These are phyloP conservation scores for Coemansia guatemalensis DNA, from an alignment of 192 early-diverging fungal genomes.

Conservation along the genomic window DNA sequence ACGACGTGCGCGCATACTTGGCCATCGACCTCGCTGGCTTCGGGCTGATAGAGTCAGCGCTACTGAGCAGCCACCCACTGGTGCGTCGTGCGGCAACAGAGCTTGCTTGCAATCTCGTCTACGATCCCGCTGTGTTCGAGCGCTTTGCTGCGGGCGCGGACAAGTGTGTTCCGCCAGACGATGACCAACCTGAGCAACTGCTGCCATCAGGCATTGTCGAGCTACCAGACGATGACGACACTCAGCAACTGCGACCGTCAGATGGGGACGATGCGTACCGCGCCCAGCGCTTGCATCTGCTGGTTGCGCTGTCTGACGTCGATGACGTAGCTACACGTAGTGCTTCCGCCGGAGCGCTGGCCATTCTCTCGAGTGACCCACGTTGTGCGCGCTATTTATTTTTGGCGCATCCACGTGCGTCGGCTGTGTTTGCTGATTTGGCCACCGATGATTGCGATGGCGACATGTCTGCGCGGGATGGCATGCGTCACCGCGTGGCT, in stretches of 20 bases:
- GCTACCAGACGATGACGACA: constrained; percentile 25
- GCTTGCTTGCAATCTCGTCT: constrained; percentile 91
- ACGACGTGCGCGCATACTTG: constrained; percentile 65
- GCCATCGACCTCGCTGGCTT: constrained; percentile 62
- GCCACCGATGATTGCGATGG: constrained; percentile 3
- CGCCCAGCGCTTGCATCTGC: constrained; percentile 66
- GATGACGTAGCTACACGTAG: constrained; percentile 81
- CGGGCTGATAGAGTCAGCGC: constrained; percentile 68
- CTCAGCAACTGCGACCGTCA: neutral
- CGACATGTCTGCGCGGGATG: neutral
- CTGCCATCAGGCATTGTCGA: constrained; percentile 30
- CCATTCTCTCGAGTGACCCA: constrained; percentile 65
- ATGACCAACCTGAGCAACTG: constrained; percentile 5
- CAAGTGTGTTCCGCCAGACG: constrained; percentile 6
- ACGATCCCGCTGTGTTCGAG: constrained; percentile 76
- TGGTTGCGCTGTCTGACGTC: constrained; percentile 83
- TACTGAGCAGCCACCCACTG: constrained; percentile 78
- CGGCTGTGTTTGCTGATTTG: constrained; percentile 21
- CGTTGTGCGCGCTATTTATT: constrained; percentile 43
- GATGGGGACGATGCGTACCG: constrained; percentile 34
- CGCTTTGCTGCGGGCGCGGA: constrained; percentile 58
- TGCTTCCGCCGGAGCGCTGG: constrained; percentile 84
- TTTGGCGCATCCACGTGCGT: constrained; percentile 35
- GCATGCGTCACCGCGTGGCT: constrained; percentile 33
- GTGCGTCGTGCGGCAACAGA: constrained; percentile 89